Base-by-base conservation (phyloP, 176 grass and related monocot genomes). In the Juncus effusus region DNA sequence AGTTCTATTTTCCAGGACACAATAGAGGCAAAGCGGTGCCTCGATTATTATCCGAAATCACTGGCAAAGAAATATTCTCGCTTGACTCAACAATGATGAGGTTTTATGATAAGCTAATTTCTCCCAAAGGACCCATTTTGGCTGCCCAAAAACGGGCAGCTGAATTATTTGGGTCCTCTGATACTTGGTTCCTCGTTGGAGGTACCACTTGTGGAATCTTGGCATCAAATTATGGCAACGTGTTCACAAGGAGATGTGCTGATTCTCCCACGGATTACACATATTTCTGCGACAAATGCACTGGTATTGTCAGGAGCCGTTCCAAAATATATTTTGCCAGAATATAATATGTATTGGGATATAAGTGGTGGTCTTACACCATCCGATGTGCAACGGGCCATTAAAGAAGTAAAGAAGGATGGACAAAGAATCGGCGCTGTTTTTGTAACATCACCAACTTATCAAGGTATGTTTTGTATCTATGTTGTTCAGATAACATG, bases 1-100 rank as follows among this genome's bases (percentile, higher is more conserved):
- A 78, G 38, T 94, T 94, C 74, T 85, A 94, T 57, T 94, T 94
- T 55, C 85, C 89, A 51, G 89, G 89, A 67, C 89, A 94, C 60
- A 89, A 85, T 36, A 83, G 85, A 62, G 82, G 85, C 51, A 89
- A 80, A 73, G 67, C 85, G 51, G 76, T 78, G 35, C 85, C 85
- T 0, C 59, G 66, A 4, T 80, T 7, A 6, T 3, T 94, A 16
- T 82, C 60, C 1, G 10, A 80, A 10, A 60, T 94, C 42, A 76
- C 78, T 66, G 89, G 85, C 14, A 0, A 2, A 0, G 64, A 9
- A 3, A 8, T 70, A 4, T 94, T 94, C 75, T 7, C 15, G 0
- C 79, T 88, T 45, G 90, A 94, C 73, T 74, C 88, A 35, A 84
- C 90, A 0, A 81, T 85, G 42, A 79, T 94, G 38, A 78, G 78